Evolutionary conservation across 495 filamentous ascomycete genomes (phyloP), one percentile per base, ranked within the genome.

Genomic region (Penicillium flavigenum): DNA sequence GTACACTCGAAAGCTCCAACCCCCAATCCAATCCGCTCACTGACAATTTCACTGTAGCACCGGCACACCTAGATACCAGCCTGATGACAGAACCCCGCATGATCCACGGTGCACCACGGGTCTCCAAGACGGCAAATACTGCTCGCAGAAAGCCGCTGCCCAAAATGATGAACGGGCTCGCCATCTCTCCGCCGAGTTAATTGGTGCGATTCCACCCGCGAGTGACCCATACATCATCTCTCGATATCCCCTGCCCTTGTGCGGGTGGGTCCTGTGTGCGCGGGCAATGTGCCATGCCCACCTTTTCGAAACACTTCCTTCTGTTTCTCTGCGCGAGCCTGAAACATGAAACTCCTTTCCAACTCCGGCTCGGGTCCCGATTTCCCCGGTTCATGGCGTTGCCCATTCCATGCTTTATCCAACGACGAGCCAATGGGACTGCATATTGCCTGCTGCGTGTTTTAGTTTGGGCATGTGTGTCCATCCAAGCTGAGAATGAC

Each of bases 61-160:
- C 94, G 34, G 85, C 90, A 27, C 92, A 89, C 69, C 79, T 98
- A 27, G 93, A 98, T 64, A 80, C 85, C 31, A 82, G 84, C 11
- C 75, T 96, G 46, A 96, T 98, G 91, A 87, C 88, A 70, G 94
- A 96, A 67, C 88, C 88, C 52, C 80, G 88, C 63, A 83, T 87
- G 59, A 86, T 90, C 42, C 86, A 88, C 66, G 88, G 88, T 22
- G 81, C 88, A 11, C 88, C 88, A 38, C 79, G 86, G 49, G 83
- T 87, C 2, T 83, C 86, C 47, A 81, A 82, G 64, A 78, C 81
- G 46, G 72, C 72, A 55, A 81, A 76, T 67, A 84, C 76, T 60
- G 85, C 84, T 14, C 78, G 78, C 17, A 76, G 88, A 60, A 92
- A 92, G 72, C 87, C 89, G 50, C 82, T 92, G 24, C 86, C 88